A percentile compares a stretch with the other conserved stretches of the same genome.
Conservation (phyloP, 2,329 filamentous ascomycete genomes). For the Magnaporthiopsis incrustans region DNA sequence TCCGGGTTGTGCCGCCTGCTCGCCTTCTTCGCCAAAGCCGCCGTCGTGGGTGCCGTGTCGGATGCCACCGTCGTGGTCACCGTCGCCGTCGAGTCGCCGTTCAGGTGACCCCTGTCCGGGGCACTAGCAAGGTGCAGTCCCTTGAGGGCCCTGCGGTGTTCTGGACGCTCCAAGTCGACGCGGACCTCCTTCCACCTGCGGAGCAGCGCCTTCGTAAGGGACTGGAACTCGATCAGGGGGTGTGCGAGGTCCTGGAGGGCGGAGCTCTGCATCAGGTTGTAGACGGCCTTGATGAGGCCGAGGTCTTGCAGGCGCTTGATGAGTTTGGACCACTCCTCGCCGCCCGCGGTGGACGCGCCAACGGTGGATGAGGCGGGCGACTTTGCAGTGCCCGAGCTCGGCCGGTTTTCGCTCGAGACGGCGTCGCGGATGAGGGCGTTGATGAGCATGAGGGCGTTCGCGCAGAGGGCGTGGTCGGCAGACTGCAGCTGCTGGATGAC, state of each 20-base stretch:
- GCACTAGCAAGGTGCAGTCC: conserved; percentile 77
- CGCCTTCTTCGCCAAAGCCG: conserved; percentile 42
- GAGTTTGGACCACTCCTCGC: conserved; percentile 87
- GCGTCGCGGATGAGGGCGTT: conserved; percentile 93
- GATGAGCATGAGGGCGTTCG: conserved; percentile 89
- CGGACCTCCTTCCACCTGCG: conserved; percentile 80
- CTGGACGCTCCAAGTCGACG: conserved; percentile 77
- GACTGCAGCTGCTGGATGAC: conserved; percentile 87
- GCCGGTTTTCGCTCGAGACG: conserved; percentile 56
- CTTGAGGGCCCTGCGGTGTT: conserved; percentile 82
- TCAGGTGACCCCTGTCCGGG: conserved; percentile 46
- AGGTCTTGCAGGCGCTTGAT: conserved; percentile 90
- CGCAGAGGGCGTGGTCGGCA: conserved; percentile 90
- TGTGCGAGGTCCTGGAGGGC: conserved; percentile 84
- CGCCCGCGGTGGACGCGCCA: conserved; percentile 26
- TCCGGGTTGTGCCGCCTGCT: conserved; percentile 73
- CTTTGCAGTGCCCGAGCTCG: conserved; percentile 29
- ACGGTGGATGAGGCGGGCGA: conserved; percentile 20
- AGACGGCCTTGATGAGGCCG: conserved; percentile 86
- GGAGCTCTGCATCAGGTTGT: conserved; percentile 88
- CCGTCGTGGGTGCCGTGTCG: conserved; percentile 13
- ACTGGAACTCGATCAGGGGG: conserved; percentile 88
- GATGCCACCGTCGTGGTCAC: neutral
- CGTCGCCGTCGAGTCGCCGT: conserved; percentile 18
- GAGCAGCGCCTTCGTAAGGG: conserved; percentile 77